Percentiles rank a stretch among this genome's conserved stretches.
Evolutionary conservation across 108 stramenopile species (phyloP).

Genomic region (Conticribra weissflogii): DNA sequence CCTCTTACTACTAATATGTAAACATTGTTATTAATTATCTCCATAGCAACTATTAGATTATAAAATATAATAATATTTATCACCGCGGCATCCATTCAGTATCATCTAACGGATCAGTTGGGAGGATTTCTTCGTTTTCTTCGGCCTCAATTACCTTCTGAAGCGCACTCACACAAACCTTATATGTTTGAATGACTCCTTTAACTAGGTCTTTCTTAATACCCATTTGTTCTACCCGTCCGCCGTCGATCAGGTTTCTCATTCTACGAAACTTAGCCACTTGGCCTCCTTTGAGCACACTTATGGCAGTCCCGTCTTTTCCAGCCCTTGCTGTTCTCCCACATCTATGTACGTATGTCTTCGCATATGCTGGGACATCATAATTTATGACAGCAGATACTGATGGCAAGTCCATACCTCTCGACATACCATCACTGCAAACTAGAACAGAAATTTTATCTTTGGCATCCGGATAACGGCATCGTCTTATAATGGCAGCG

Average conservation of each 20-base stretch:
- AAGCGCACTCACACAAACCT: constrained; percentile 58
- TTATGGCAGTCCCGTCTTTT: constrained; percentile 65
- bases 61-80: not conserved
- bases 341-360: constrained; percentile 86
- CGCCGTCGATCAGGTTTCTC: constrained; percentile 63
- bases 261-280: constrained; percentile 65
- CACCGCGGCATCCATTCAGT: constrained; percentile 28
- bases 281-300: constrained; percentile 76
- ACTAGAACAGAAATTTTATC: constrained; percentile 61
- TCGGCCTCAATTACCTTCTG: constrained; percentile 69
- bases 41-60: no score
- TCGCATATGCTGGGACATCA: constrained; percentile 82
- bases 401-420: constrained; percentile 81
- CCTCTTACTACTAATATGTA: no score
- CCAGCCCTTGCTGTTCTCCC: constrained; percentile 88
- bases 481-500: constrained; percentile 60
- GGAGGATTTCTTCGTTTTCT: constrained; percentile 43
- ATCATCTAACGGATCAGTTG: constrained; percentile 27
- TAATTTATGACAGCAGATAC: constrained; percentile 77
- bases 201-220: constrained; percentile 68
- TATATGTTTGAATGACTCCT: constrained; percentile 53
- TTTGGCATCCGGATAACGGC: constrained; percentile 49
- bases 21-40: no score
- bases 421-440: constrained; percentile 88
- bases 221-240: constrained; percentile 27